These are phyloP conservation scores for Pichia rugopelliculosa DNA, from an alignment of 805 yeast genomes.

Conservation along the genomic window DNA sequence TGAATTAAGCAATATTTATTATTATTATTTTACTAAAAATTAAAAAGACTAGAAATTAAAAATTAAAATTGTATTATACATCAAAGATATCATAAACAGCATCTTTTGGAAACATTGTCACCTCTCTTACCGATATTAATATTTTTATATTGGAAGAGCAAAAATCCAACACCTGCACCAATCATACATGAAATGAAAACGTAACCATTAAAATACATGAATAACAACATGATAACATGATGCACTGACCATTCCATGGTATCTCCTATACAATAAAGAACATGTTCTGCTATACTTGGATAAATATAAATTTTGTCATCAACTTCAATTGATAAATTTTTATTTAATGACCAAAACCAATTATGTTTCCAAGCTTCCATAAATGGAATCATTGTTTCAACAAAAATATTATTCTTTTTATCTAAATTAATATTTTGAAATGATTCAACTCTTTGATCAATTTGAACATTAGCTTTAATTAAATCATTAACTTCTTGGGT, in stretches of 20 bases:
- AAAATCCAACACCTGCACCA: slow-evolving; percentile 16
- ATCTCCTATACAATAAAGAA: slow-evolving; percentile 10
- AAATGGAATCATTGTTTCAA: slow-evolving; percentile 11
- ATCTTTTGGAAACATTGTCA: slow-evolving; percentile 13
- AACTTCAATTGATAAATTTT: slow-evolving; percentile 9
- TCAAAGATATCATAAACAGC: slow-evolving; percentile 12
- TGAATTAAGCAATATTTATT: background rate
- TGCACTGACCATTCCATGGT: slow-evolving; percentile 18
- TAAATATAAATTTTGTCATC: slow-evolving; percentile 13
- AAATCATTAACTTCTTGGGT: slow-evolving; percentile 6
- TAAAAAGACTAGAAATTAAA: background rate
- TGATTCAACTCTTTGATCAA: background rate
- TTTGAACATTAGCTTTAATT: slow-evolving; percentile 1
- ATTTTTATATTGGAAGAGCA: slow-evolving; percentile 12
- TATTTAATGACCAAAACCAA: slow-evolving; percentile 13
- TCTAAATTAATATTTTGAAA: background rate
- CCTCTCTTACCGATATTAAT: slow-evolving; percentile 5
- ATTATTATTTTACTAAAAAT: background rate
- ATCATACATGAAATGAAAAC: slow-evolving; percentile 16
- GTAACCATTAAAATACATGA: slow-evolving; percentile 19
- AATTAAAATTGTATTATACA: background rate
- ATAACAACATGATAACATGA: slow-evolving; percentile 16
- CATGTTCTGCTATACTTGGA: slow-evolving; percentile 14
- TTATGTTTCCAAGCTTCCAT: slow-evolving; percentile 10
- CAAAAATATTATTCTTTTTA: background rate